phyloP scores from a whole-genome alignment of 768 basidiomycete species.

The Tulasnella sp. region DNA sequence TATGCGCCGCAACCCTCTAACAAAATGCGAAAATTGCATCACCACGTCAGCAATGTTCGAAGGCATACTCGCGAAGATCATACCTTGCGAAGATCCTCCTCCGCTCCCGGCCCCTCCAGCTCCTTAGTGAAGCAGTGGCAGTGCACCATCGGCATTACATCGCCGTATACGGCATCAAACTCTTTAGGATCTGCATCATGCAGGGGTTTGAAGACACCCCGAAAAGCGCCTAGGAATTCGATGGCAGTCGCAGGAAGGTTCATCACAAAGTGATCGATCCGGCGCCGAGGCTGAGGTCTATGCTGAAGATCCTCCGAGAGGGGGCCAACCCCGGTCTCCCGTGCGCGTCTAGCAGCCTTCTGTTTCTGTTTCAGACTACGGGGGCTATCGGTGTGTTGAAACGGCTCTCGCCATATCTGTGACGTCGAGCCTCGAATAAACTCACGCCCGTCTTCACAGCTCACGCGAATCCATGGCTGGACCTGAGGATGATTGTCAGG shows the following conservation, averaged over 20 bases:
- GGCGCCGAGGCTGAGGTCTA: constrained; percentile 33
- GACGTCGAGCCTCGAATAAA: constrained; percentile 60
- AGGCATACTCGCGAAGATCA: constrained; percentile 23
- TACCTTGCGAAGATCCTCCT: constrained; percentile 73
- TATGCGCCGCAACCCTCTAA: constrained; percentile 15
- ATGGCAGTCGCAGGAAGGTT: constrained; percentile 92
- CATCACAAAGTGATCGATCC: constrained; percentile 89
- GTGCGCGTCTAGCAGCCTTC: constrained; percentile 21
- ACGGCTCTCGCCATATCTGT: constrained; percentile 51
- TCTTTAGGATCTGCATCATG: constrained; percentile 30
- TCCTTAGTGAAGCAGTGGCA: constrained; percentile 95
- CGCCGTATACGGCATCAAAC: constrained; percentile 37
- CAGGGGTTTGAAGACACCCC: constrained; percentile 48
- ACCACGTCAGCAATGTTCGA: not conserved
- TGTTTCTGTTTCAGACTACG: constrained; percentile 34
- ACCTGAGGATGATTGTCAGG: constrained; percentile 43
- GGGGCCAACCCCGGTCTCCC: not conserved
- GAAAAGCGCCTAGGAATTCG: constrained; percentile 79
- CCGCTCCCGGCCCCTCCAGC: constrained; percentile 52
- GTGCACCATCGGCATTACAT: constrained; percentile 78
- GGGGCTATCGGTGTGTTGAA: constrained; percentile 45
- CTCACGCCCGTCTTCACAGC: constrained; percentile 74
- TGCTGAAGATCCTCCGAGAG: not conserved
- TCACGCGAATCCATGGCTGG: constrained; percentile 52
- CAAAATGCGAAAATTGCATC: not conserved